Conservation (phyloP, 2,329 filamentous ascomycete species). For the Hymenoscyphus fraxineus region DNA sequence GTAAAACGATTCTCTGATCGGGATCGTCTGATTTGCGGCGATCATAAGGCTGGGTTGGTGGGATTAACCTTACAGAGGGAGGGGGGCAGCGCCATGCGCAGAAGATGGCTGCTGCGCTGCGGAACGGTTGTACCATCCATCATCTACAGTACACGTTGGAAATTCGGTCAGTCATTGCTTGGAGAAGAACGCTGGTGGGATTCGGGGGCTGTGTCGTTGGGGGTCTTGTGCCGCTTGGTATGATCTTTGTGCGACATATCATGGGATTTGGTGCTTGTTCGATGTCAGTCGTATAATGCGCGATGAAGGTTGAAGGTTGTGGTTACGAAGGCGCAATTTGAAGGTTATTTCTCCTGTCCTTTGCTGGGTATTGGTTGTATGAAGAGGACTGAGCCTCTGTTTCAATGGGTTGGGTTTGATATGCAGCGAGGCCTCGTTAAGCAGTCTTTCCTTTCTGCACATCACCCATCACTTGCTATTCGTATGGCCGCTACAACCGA, state of each 20-base stretch:
- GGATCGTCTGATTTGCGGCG: neutral
- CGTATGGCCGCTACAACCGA: neutral
- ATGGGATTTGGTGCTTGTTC: conserved; percentile 1
- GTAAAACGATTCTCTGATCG: neutral
- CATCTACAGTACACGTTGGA: no score
- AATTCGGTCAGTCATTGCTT: neutral
- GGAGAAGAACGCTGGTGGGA: neutral
- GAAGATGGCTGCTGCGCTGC: neutral
- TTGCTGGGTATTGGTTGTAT: neutral
- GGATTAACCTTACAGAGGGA: neutral
- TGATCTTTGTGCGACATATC: neutral
- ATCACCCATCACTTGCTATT: neutral
- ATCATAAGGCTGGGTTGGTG: conserved; percentile 3
- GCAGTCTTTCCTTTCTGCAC: no score
- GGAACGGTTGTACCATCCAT: neutral
- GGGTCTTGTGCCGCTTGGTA: neutral
- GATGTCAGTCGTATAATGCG: neutral
- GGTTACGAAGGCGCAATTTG: neutral
- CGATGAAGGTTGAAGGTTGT: neutral
- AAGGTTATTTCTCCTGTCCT: neutral
- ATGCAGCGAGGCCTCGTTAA: no score
- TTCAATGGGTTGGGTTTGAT: neutral
- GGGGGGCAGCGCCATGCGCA: neutral
- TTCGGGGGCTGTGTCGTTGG: neutral
- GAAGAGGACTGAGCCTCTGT: neutral